Conservation (phyloP, 352 stramenopile genomes). For the Phytophthora uliginosa region DNA sequence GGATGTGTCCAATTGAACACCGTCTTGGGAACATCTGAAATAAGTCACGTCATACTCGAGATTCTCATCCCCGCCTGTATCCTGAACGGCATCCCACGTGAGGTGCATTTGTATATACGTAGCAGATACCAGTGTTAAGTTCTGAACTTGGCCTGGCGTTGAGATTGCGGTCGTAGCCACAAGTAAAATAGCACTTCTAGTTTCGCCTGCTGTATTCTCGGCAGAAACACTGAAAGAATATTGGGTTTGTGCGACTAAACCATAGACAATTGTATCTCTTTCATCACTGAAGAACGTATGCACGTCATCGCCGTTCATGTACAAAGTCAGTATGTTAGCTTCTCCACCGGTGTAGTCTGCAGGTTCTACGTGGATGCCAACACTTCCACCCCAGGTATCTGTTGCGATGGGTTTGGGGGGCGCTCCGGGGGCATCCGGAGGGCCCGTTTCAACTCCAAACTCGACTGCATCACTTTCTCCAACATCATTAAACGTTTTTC, state of each 20-base stretch:
- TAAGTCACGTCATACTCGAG: constrained; percentile 61
- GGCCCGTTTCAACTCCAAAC: constrained; percentile 21
- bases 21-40: constrained; percentile 37
- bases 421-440: constrained; percentile 31
- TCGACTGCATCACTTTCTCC: constrained; percentile 28
- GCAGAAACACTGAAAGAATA: constrained; percentile 55
- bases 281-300: constrained; percentile 35
- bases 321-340: constrained; percentile 42
- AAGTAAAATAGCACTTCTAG: constrained; percentile 22
- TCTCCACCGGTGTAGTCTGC: constrained; percentile 57
- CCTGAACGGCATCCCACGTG: constrained; percentile 43
- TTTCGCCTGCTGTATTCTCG: constrained; percentile 47
- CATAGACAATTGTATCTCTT: constrained; percentile 38
- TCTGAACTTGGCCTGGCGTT: constrained; percentile 40
- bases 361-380: constrained; percentile 17
- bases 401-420: constrained; percentile 23
- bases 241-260: constrained; percentile 40
- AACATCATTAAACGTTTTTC: constrained; percentile 24
- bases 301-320: constrained; percentile 25
- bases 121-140: constrained; percentile 28
- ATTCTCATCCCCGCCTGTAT: constrained; percentile 55
- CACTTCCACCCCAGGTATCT: constrained; percentile 40
- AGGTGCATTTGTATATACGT: constrained; percentile 54
- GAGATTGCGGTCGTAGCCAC: constrained; percentile 50
- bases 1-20: constrained; percentile 5